Evolutionary conservation across 2,329 filamentous ascomycete genomes (phyloP).

Genomic region (Geoglossum cookeanum): DNA sequence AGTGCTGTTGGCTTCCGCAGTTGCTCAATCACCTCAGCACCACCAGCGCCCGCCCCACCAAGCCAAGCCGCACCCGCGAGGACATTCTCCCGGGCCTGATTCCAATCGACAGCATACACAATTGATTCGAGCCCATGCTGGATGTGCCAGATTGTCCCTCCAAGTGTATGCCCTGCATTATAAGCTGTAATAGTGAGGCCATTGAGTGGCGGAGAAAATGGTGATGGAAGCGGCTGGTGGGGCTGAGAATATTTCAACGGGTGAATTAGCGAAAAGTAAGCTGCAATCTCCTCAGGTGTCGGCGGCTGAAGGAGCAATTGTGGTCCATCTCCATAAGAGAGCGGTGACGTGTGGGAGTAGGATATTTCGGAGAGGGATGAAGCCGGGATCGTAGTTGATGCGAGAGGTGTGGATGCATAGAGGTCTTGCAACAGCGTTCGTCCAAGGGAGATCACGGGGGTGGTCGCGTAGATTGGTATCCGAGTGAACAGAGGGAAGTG

Average conservation of each 20-base stretch:
- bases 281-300: slow-evolving; percentile 70
- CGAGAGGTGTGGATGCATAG: slow-evolving; percentile 76
- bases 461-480: slow-evolving; percentile 87
- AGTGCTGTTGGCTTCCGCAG: slow-evolving; percentile 82
- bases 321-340: slow-evolving; percentile 18
- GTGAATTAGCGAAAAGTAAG: slow-evolving; percentile 79
- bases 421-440: slow-evolving; percentile 81
- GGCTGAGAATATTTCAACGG: slow-evolving; percentile 94
- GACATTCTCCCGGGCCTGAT: slow-evolving; percentile 90
- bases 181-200: slow-evolving; percentile 91
- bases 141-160: slow-evolving; percentile 97
- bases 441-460: slow-evolving; percentile 81
- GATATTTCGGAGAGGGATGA: slow-evolving; percentile 50
- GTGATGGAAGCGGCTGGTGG: slow-evolving; percentile 70
- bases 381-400: slow-evolving; percentile 62
- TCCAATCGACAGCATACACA: slow-evolving; percentile 96
- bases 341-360: slow-evolving; percentile 33
- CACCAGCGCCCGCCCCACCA: slow-evolving; percentile 58
- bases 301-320: slow-evolving; percentile 48
- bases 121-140: slow-evolving; percentile 93
- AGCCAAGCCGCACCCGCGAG: slow-evolving; percentile 88
- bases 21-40: slow-evolving; percentile 83
- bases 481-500: slow-evolving; percentile 80
- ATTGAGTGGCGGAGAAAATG: slow-evolving; percentile 74
- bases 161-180: slow-evolving; percentile 86